These are phyloP conservation scores for Taiwanofungus camphoratus DNA, from an alignment of 1,284 basidiomycete genomes.

Conservation along the genomic window DNA sequence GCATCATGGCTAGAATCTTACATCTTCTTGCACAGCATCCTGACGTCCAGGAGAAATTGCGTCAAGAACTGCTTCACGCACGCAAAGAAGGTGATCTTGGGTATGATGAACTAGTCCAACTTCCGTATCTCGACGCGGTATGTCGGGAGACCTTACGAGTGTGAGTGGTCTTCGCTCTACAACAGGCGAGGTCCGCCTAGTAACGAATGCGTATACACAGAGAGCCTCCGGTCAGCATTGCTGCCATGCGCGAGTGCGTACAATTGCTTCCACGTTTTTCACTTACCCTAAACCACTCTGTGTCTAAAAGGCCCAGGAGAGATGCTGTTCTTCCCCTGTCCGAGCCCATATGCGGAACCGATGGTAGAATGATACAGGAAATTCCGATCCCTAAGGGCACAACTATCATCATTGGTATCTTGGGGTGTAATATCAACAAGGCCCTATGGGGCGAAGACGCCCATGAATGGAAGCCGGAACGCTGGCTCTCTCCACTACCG, in stretches of 20 bases:
- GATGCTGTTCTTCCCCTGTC: constrained; percentile 49
- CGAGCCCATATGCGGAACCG: constrained; percentile 32
- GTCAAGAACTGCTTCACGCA: constrained; percentile 1
- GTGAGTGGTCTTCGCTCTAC: not conserved
- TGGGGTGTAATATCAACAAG: constrained; percentile 33
- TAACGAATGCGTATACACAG: too few relatives aligned
- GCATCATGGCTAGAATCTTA: not conserved
- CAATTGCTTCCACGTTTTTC: too few relatives aligned
- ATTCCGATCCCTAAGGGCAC: constrained; percentile 43
- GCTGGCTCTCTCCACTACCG: constrained; percentile 9
- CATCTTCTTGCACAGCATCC: constrained; percentile 2
- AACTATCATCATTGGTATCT: constrained; percentile 32
- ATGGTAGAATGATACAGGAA: constrained; percentile 32
- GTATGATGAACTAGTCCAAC: constrained; percentile 5
- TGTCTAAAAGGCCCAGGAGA: constrained; percentile 22
- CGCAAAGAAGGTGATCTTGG: not conserved
- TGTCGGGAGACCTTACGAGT: constrained; percentile 6
- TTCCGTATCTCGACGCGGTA: constrained; percentile 6
- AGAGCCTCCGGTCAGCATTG: too few relatives aligned
- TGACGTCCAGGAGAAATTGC: constrained; percentile 3
- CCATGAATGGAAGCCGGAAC: constrained; percentile 8
- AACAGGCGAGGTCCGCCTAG: too few relatives aligned
- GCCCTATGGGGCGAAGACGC: constrained; percentile 8
- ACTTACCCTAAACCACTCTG: too few relatives aligned
- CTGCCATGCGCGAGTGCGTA: too few relatives aligned